A percentile compares a stretch with the other conserved stretches of the same genome.
Evolutionary conservation across 495 filamentous ascomycete genomes (phyloP).

Genomic region (Friedmanniomyces simplex): DNA sequence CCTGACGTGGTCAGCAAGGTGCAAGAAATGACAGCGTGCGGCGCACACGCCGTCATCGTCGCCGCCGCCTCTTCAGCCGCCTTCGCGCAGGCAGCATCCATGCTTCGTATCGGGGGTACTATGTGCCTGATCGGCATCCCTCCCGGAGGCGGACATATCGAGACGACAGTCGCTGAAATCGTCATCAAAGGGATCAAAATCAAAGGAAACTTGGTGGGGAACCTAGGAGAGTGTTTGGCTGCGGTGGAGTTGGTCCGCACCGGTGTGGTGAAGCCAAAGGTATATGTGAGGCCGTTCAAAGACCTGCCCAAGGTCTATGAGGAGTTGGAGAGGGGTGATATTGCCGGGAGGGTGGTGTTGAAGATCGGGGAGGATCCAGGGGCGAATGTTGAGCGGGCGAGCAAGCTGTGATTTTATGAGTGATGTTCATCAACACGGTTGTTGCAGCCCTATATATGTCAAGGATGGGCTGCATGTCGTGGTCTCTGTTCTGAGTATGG

Average conservation of each 20-base stretch:
- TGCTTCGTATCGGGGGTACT: conserved; percentile 41
- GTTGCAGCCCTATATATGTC: no score
- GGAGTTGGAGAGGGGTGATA: conserved; percentile 39
- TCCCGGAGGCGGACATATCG: conserved; percentile 34
- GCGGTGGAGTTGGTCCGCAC: conserved; percentile 39
- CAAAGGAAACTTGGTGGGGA: conserved; percentile 40
- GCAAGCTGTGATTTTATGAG: no score
- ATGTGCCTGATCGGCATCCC: conserved; percentile 43
- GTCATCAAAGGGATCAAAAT: conserved; percentile 41
- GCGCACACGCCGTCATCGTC: conserved; percentile 37
- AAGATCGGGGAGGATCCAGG: conserved; percentile 11
- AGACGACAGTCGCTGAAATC: conserved; percentile 38
- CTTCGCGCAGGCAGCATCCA: conserved; percentile 40
- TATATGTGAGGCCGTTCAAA: conserved; percentile 37
- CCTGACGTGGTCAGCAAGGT: conserved; percentile 34
- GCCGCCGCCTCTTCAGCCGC: conserved; percentile 38
- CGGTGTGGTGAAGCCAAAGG: conserved; percentile 38
- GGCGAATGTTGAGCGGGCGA: not conserved
- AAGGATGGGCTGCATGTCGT: no score
- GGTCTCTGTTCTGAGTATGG: no score
- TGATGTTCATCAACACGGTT: no score
- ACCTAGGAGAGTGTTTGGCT: conserved; percentile 43
- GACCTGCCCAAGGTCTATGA: conserved; percentile 34
- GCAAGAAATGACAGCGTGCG: conserved; percentile 35
- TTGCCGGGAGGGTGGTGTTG: conserved; percentile 32